phyloP scores from a whole-genome alignment of 2,329 filamentous ascomycete species.

The Mycosphaerella arachidis region DNA sequence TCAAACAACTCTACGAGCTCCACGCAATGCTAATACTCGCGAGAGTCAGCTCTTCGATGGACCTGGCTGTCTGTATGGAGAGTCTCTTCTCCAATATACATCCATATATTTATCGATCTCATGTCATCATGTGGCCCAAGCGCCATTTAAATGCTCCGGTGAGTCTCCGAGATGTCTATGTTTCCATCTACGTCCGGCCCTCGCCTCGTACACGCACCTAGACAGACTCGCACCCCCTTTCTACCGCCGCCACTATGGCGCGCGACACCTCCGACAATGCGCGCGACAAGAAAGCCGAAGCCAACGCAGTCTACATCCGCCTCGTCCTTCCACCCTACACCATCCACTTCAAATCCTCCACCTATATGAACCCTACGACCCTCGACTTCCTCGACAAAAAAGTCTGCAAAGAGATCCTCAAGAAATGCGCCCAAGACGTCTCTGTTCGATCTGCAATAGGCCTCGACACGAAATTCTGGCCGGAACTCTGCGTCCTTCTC shows the following conservation, averaged over 20 bases:
- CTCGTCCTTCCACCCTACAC: slow-evolving; percentile 46
- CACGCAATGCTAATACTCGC: too few species aligned
- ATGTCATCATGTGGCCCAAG: background rate
- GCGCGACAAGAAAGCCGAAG: slow-evolving; percentile 11
- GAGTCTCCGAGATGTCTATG: background rate
- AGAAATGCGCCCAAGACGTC: slow-evolving; percentile 53
- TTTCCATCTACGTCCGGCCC: background rate
- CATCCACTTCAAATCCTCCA: slow-evolving; percentile 57
- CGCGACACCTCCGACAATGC: background rate
- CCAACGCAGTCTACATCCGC: slow-evolving; percentile 43
- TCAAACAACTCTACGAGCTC: too few species aligned
- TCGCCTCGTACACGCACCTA: background rate
- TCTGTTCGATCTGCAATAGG: slow-evolving; percentile 54
- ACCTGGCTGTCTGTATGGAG: too few species aligned
- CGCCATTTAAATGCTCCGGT: background rate
- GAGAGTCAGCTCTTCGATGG: too few species aligned
- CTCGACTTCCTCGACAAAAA: slow-evolving; percentile 52
- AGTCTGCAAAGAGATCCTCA: slow-evolving; percentile 56
- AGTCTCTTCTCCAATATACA: background rate
- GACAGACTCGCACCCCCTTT: background rate
- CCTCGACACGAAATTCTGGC: slow-evolving; percentile 54
- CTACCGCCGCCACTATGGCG: slow-evolving; percentile 7
- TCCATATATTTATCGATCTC: background rate
- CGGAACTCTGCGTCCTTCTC: slow-evolving; percentile 54
- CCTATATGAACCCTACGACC: slow-evolving; percentile 56